phyloP scores from a whole-genome alignment of 176 grass and related monocot genomes.

The Zoysia pacifica region DNA sequence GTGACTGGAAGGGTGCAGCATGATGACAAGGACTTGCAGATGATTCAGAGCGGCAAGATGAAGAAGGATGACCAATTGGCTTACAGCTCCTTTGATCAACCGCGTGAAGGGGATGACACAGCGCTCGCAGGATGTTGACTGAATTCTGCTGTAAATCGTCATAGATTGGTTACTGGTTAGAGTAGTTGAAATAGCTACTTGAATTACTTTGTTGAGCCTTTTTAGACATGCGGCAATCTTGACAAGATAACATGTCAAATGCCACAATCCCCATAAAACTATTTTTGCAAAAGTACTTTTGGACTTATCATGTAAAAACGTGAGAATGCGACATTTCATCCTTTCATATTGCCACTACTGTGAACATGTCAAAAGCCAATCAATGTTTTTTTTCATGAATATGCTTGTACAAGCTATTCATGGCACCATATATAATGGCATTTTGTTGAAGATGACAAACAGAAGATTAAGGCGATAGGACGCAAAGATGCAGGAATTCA shows the following conservation, averaged over 20 bases:
- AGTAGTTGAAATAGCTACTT: not conserved
- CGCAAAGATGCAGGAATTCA: no score
- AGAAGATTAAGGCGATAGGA: no score
- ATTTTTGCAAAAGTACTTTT: not conserved
- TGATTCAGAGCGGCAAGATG: slow-evolving; percentile 47
- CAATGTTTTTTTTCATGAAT: no score
- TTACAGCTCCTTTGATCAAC: slow-evolving; percentile 51
- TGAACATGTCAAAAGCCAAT: no score
- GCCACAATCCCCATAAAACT: not conserved
- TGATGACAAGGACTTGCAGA: slow-evolving; percentile 59
- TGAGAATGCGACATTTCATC: not conserved
- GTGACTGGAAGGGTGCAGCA: slow-evolving; percentile 90
- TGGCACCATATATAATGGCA: no score
- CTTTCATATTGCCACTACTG: not conserved
- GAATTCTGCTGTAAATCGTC: slow-evolving; percentile 18
- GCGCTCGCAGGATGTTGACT: slow-evolving; percentile 75
- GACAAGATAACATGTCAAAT: not conserved
- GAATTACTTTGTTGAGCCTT: not conserved
- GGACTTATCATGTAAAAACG: not conserved
- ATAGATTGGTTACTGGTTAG: not conserved
- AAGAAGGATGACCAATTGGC: slow-evolving; percentile 41
- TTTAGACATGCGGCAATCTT: not conserved
- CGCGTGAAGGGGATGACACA: slow-evolving; percentile 64
- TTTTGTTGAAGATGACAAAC: no score
- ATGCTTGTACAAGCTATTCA: no score